Conservation (phyloP, 768 basidiomycete species). For the Psilocybe cyanescens region DNA sequence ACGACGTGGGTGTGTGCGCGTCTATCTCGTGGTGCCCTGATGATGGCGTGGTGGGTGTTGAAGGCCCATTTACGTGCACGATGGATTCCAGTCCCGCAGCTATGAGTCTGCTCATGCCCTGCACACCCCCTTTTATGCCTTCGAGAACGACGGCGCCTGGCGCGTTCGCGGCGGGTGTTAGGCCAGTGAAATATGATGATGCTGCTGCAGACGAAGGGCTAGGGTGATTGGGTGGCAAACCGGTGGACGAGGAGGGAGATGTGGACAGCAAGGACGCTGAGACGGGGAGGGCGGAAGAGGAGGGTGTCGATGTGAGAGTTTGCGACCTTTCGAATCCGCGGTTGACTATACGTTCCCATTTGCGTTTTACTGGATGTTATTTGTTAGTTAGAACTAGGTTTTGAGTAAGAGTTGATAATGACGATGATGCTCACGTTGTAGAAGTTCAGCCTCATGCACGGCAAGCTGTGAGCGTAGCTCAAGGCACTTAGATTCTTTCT, state of each 20-base stretch:
- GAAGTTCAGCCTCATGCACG: conserved; percentile 72
- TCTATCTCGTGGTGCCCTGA: neutral
- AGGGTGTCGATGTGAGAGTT: conserved; percentile 13
- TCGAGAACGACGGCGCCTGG: conserved; percentile 47
- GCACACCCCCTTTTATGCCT: conserved; percentile 69
- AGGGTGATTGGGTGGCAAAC: conserved; percentile 7
- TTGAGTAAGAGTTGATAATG: no score
- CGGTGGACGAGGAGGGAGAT: conserved; percentile 1
- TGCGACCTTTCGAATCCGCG: conserved; percentile 53
- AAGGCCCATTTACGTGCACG: conserved; percentile 14
- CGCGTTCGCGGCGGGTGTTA: conserved; percentile 19
- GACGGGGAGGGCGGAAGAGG: conserved; percentile 12
- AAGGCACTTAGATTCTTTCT: conserved; percentile 84
- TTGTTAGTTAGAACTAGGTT: neutral
- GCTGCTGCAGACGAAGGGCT: neutral
- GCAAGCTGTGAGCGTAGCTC: conserved; percentile 79
- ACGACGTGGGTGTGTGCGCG: neutral
- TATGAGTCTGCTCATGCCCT: conserved; percentile 59
- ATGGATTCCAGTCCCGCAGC: conserved; percentile 43
- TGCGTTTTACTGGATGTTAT: conserved; percentile 65
- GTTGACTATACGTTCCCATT: conserved; percentile 82
- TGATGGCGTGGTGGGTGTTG: neutral
- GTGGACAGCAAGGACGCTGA: neutral
- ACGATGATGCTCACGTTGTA: conserved; percentile 48
- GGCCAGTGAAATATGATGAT: neutral